Base-by-base conservation (phyloP, 805 yeast species). In the Candida krabiensis region DNA sequence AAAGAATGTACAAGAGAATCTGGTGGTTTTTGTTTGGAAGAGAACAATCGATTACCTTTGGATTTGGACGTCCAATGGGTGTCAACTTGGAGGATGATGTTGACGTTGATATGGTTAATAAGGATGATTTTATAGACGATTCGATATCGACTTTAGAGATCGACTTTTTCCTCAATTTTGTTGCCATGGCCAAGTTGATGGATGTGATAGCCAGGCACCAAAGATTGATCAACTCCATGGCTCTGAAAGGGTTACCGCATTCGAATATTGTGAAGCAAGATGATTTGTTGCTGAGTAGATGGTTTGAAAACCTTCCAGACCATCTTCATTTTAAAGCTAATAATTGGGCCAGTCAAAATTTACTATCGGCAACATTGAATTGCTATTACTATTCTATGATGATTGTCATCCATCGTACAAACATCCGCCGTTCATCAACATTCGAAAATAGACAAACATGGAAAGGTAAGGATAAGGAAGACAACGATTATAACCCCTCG, bases 1-100 rank as follows among this genome's bases (percentile, higher is more conserved):
- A 39, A 23, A 73, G 76, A 44, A 56, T 77, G 35, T 78, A 83
- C 74, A 70, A 80, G 43, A 67, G 86, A 28, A 66, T 81, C 9
- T 83, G 86, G 85, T 83, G 90, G 90, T 68, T 77, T 46, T 60
- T 82, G 23, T 83, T 79, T 57, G 76, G 73, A 42, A 77, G 82
- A 50, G 90, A 83, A 55, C 61, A 85, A 9, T 69, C 72, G 33
- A 74, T 77, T 4, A 76, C 86, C 7, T 81, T 83, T 46, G 67
- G 73, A 36, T 77, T 79, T 58, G 90, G 90, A n/a, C 66, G 89
- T 38, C 87, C 89, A 0, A 61, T 75, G 4, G 68, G 71, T 41
- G 80, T 85, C 35, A 82, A 80, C 51, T 66, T 83, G 41, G 82
- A 77, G 24, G 32, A 34, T 19, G 37, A 21, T 21, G 24, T 21